Conservation (phyloP, 768 basidiomycete species). For the Piloderma croceum region DNA sequence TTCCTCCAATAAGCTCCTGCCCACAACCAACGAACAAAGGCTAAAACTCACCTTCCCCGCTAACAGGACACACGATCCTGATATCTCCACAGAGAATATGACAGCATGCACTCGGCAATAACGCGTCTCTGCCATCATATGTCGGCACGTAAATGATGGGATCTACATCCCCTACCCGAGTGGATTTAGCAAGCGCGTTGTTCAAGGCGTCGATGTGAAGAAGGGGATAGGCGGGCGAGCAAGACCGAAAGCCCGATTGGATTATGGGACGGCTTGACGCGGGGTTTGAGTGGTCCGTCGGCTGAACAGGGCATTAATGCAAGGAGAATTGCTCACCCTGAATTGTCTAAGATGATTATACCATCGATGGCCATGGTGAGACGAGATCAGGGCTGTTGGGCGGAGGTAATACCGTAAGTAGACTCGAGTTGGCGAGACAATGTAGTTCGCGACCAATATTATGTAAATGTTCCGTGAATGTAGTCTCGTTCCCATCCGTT, state of each 20-base stretch:
- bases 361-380: slow-evolving; percentile 78
- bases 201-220: slow-evolving; percentile 85
- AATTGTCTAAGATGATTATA: slow-evolving; percentile 69
- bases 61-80: slow-evolving; percentile 73
- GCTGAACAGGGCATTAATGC: background rate
- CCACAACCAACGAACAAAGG: too few relatives aligned
- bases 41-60: slow-evolving; percentile 77
- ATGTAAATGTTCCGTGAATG: too few relatives aligned
- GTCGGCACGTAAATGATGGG: slow-evolving; percentile 66
- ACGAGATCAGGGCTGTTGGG: too few relatives aligned
- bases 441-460: too few relatives aligned
- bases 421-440: too few relatives aligned
- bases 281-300: slow-evolving; percentile 14
- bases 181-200: slow-evolving; percentile 56
- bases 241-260: slow-evolving; percentile 83
- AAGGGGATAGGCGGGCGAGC: slow-evolving; percentile 70
- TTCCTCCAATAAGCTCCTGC: too few relatives aligned
- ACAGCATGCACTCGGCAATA: slow-evolving; percentile 69
- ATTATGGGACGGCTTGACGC: slow-evolving; percentile 67
- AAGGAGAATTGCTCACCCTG: slow-evolving; percentile 47
- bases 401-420: too few relatives aligned
- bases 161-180: slow-evolving; percentile 53
- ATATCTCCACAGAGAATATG: slow-evolving; percentile 75
- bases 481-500: too few relatives aligned
- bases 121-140: slow-evolving; percentile 36